These are phyloP conservation scores for Tephrocybe rancida DNA, from an alignment of 768 basidiomycete genomes.

Conservation along the genomic window DNA sequence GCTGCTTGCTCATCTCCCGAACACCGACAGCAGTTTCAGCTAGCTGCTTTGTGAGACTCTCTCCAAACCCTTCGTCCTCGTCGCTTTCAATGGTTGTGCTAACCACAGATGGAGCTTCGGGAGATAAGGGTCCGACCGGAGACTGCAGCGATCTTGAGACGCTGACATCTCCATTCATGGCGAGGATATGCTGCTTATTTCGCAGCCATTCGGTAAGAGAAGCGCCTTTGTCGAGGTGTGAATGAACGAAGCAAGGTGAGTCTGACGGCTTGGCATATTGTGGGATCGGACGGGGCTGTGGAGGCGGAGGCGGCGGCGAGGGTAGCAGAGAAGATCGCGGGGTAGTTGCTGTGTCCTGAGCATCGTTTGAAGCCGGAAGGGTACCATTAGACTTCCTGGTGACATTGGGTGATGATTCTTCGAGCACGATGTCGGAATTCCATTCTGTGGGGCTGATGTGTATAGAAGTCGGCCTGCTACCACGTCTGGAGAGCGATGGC, in stretches of 20 bases:
- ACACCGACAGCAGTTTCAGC: conserved; percentile 98
- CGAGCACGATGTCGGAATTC: conserved; percentile 45
- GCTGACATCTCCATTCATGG: conserved; percentile 39
- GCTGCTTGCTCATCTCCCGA: conserved; percentile 98
- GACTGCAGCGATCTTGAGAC: conserved; percentile 52
- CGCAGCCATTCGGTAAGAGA: conserved; percentile 78
- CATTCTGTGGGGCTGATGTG: conserved; percentile 43
- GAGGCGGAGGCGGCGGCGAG: conserved; percentile 15
- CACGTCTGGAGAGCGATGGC: conserved; percentile 44
- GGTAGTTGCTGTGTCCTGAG: conserved; percentile 24
- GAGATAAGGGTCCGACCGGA: conserved; percentile 10
- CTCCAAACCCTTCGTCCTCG: conserved; percentile 68
- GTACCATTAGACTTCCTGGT: conserved; percentile 23
- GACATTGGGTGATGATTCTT: conserved; percentile 35
- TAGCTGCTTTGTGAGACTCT: conserved; percentile 86
- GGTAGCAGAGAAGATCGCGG: conserved; percentile 17
- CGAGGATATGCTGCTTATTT: conserved; percentile 38
- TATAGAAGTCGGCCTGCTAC: conserved; percentile 46
- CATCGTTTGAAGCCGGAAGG: conserved; percentile 14
- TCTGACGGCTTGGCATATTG: conserved; percentile 37
- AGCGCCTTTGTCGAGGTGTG: conserved; percentile 81
- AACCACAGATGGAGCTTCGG: conserved; percentile 22
- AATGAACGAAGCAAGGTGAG: conserved; percentile 94
- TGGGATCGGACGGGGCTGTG: conserved; percentile 12
- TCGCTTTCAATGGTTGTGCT: conserved; percentile 31